Base-by-base conservation (phyloP, 2,329 filamentous ascomycete genomes). In the Alternaria conjuncta region DNA sequence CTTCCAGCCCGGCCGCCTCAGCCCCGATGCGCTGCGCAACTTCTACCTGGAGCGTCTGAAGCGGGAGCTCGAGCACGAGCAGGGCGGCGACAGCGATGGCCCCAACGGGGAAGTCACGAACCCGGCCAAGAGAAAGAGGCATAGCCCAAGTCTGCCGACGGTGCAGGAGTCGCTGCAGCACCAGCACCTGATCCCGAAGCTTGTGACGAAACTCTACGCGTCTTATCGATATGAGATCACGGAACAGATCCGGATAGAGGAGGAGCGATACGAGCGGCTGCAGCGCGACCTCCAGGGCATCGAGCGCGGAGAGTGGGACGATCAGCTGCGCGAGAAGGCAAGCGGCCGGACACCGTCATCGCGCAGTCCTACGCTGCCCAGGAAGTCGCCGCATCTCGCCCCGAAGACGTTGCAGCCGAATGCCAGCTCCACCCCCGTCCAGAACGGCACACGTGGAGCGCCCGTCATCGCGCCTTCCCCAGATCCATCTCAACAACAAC, bases 41-140 rank as follows among this genome's bases (percentile, higher is more conserved):
- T 86, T 96, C 56, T 97, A 96, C 79, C 82, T 94, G 69, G 86
- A 88, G 61, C 82, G 97, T 62, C 80, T 97, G 77, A 88, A 88
- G 69, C 91, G 96, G 70, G 93, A 96, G 79, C 80, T 90, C 67
- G 87, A 82, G 71, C 44, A 60, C 51, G 87, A 90, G 66, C 84
- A 83, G 58, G 67, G 63, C 68, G 47, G 62, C 61, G 86, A 86
- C 68, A 83, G 82, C 55, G 80, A 84, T 30, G 75, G 58, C 13
- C 66, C 66, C 18, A 72, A 74, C 56, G 75, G 68, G 30, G 71
- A 78, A 21, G 69, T 62, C 59, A 68, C 83, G 36, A 85, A 85
- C 28, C 85, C 87, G 6, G 87, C 85, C 59, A 96, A 94, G 83
- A 88, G 92, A 72, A 96, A 95, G 82, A 64, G 63, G 43, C 86